These are phyloP conservation scores for Boletus patriciae DNA, from an alignment of 768 basidiomycete species.

Conservation along the genomic window DNA sequence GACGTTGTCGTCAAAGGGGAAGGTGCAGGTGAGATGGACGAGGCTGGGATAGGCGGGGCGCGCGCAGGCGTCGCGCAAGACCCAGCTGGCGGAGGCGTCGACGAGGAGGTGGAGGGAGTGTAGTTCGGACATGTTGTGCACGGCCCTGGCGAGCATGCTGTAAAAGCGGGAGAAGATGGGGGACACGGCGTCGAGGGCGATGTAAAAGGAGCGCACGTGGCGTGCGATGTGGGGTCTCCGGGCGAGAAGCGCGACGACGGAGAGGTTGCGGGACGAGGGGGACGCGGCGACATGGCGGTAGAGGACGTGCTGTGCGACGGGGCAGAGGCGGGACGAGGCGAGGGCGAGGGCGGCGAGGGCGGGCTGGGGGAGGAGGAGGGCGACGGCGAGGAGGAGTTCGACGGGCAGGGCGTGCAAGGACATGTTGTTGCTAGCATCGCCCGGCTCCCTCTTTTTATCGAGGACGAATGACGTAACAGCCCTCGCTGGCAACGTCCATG, in stretches of 20 bases:
- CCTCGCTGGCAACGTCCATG: constrained; percentile 6
- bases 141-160: constrained; percentile 48
- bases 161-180: constrained; percentile 49
- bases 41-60: constrained; percentile 46
- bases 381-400: constrained; percentile 62
- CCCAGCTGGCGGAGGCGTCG: constrained; percentile 53
- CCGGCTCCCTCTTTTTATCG: background rate
- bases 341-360: constrained; percentile 52
- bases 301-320: constrained; percentile 58
- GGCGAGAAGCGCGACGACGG: constrained; percentile 57
- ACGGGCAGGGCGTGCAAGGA: constrained; percentile 50
- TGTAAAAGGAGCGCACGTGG: constrained; percentile 60
- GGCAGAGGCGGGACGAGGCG: constrained; percentile 42
- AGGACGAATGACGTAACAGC: constrained; percentile 11
- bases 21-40: constrained; percentile 56
- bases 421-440: constrained; percentile 30
- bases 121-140: constrained; percentile 62
- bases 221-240: constrained; percentile 54
- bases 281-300: constrained; percentile 58
- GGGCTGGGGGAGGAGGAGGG: constrained; percentile 34
- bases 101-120: constrained; percentile 49
- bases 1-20: constrained; percentile 59
- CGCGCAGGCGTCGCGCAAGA: constrained; percentile 39
- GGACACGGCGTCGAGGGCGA: constrained; percentile 47
- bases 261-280: constrained; percentile 43